phyloP scores from a whole-genome alignment of 345 rosid genomes.

The Reutealis trisperma region DNA sequence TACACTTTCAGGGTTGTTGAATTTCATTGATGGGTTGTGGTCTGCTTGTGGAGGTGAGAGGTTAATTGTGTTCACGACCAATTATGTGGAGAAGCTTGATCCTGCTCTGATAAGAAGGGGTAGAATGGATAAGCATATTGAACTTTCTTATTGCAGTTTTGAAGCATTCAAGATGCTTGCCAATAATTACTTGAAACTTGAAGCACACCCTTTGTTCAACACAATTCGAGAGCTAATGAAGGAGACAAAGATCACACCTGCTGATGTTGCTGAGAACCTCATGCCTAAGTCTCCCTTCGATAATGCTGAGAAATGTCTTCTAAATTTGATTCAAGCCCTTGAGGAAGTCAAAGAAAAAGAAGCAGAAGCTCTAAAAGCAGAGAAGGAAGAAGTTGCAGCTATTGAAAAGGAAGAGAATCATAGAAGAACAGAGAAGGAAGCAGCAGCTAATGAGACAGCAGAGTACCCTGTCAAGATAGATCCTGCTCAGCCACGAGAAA shows the following conservation, averaged over 20 bases:
- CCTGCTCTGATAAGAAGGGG: conserved; percentile 75
- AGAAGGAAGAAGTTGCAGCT: conserved; percentile 19
- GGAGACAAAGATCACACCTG: conserved; percentile 45
- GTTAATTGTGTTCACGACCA: conserved; percentile 62
- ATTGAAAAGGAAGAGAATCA: conserved; percentile 13
- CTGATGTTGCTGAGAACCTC: conserved; percentile 55
- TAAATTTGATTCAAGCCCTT: conserved; percentile 41
- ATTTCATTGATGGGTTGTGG: conserved; percentile 75
- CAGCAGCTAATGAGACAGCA: not conserved
- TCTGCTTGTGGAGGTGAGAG: conserved; percentile 72
- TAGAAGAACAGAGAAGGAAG: conserved; percentile 8
- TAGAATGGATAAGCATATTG: conserved; percentile 61
- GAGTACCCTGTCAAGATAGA: conserved; percentile 4
- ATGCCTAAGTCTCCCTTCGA: conserved; percentile 49
- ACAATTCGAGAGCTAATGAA: conserved; percentile 26
- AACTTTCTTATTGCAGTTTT: conserved; percentile 49
- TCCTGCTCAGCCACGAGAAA: not conserved
- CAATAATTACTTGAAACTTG: conserved; percentile 43
- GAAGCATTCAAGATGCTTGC: conserved; percentile 52
- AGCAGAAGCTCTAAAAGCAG: conserved; percentile 14
- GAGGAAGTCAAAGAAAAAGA: conserved; percentile 29
- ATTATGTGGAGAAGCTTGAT: conserved; percentile 61
- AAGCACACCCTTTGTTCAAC: conserved; percentile 38
- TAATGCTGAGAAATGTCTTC: conserved; percentile 37
- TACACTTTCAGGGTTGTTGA: conserved; percentile 65